Evolutionary conservation across 2,329 filamentous ascomycete genomes (phyloP).

Genomic region (Aspergillus caelatus): DNA sequence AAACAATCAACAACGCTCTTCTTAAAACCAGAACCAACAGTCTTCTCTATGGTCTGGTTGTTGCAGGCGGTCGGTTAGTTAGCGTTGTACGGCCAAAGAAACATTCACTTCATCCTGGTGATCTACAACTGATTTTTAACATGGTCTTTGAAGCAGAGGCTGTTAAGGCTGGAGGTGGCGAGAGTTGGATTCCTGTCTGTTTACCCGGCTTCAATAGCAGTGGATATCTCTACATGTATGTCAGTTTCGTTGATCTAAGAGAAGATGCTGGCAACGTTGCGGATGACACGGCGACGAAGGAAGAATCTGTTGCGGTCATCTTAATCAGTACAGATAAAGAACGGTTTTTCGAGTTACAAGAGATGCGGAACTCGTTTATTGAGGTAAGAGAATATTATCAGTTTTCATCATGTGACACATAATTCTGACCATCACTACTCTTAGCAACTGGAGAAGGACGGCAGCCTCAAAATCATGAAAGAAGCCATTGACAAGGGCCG

Average conservation of each 20-base stretch:
- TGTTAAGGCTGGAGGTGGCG: slow-evolving; percentile 87
- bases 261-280: slow-evolving; percentile 48
- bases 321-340: slow-evolving; percentile 92
- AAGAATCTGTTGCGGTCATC: slow-evolving; percentile 83
- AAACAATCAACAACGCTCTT: slow-evolving; percentile 83
- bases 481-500: slow-evolving; percentile 71
- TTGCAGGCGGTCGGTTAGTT: slow-evolving; percentile 88
- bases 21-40: slow-evolving; percentile 76
- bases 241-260: slow-evolving; percentile 81
- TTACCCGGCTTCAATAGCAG: slow-evolving; percentile 96
- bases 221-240: slow-evolving; percentile 98
- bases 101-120: slow-evolving; percentile 92
- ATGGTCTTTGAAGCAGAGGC: slow-evolving; percentile 97
- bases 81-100: slow-evolving; percentile 93
- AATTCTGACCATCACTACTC: slow-evolving; percentile 4
- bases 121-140: slow-evolving; percentile 96
- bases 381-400: slow-evolving; percentile 43
- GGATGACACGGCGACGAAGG: slow-evolving; percentile 50
- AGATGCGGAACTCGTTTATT: slow-evolving; percentile 65
- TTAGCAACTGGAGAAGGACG: slow-evolving; percentile 73
- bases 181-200: slow-evolving; percentile 97
- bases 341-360: slow-evolving; percentile 85
- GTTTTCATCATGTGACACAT: not conserved
- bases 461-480: slow-evolving; percentile 74
- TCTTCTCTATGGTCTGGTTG: slow-evolving; percentile 88